phyloP scores from a whole-genome alignment of 108 stramenopile species.

The Cyclotella sp. region DNA sequence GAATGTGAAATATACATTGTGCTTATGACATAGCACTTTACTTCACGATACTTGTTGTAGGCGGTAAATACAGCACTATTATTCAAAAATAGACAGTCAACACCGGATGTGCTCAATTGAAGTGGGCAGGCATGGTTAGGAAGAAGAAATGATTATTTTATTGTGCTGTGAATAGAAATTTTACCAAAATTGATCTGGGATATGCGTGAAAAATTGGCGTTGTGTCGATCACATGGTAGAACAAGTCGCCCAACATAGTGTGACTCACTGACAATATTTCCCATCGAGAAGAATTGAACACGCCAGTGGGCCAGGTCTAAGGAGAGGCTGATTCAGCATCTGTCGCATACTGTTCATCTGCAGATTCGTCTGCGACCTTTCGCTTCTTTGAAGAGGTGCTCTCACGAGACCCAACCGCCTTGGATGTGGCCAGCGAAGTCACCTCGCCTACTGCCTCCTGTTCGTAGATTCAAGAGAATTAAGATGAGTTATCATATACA shows the following conservation, averaged over 20 bases:
- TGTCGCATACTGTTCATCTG: conserved; percentile 16
- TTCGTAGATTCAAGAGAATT: conserved; percentile 17
- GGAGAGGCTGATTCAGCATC: background rate
- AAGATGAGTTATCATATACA: background rate
- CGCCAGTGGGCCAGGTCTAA: background rate
- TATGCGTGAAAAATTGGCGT: background rate
- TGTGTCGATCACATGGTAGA: background rate
- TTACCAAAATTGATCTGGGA: background rate
- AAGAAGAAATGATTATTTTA: background rate
- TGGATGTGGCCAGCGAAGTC: conserved; percentile 60
- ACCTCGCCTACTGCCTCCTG: conserved; percentile 71
- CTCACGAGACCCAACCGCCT: conserved; percentile 38
- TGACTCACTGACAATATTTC: background rate
- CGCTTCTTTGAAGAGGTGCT: conserved; percentile 40
- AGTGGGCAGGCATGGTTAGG: too few species aligned
- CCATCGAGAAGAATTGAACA: background rate
- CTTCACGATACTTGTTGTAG: too few species aligned
- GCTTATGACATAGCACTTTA: too few species aligned
- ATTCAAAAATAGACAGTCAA: too few species aligned
- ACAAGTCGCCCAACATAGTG: background rate
- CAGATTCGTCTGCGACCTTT: conserved; percentile 27
- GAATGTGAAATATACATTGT: too few species aligned
- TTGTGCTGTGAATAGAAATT: background rate
- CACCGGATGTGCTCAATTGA: too few species aligned
- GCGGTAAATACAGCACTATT: too few species aligned